phyloP scores from a whole-genome alignment of 2,329 filamentous ascomycete species.

The Zasmidium angulare region DNA sequence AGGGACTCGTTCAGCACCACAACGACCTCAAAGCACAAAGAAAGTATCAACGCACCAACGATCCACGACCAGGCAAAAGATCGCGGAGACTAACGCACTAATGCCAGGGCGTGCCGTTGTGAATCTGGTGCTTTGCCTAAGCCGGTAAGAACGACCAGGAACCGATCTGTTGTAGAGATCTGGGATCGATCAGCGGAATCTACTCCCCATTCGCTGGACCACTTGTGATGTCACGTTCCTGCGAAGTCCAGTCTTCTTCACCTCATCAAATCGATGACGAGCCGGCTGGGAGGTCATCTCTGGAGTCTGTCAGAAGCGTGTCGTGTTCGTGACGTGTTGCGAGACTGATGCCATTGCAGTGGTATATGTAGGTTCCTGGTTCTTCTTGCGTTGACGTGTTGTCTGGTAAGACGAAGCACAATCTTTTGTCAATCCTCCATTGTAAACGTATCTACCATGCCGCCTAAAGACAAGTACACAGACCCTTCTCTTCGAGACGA shows the following conservation, averaged over 20 bases:
- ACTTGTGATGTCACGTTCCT: slow-evolving; percentile 13
- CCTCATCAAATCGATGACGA: slow-evolving; percentile 12
- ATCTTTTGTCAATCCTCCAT: not conserved
- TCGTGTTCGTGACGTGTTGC: not conserved
- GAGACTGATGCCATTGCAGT: not conserved
- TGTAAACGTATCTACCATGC: slow-evolving; percentile 34
- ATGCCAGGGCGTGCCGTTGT: slow-evolving; percentile 14
- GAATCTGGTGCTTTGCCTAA: slow-evolving; percentile 1
- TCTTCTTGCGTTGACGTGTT: too few species aligned
- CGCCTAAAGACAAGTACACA: slow-evolving; percentile 49
- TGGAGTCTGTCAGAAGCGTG: not conserved
- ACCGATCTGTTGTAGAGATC: slow-evolving; percentile 5
- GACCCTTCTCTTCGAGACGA: slow-evolving; percentile 48
- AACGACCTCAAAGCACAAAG: too few species aligned
- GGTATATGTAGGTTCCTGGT: not conserved
- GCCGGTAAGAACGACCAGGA: not conserved
- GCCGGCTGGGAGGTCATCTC: slow-evolving; percentile 6
- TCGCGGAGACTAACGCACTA: slow-evolving; percentile 12
- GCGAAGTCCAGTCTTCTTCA: not conserved
- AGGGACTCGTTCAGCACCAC: too few species aligned
- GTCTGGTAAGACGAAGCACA: too few species aligned
- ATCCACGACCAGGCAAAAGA: not conserved
- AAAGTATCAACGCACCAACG: not conserved
- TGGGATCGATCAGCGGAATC: not conserved
- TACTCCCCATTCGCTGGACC: not conserved